Percentiles rank a stretch among this genome's conserved stretches.
These are phyloP conservation scores for Cercospora nicotianae DNA, from an alignment of 2,329 filamentous ascomycete genomes.

Conservation along the genomic window DNA sequence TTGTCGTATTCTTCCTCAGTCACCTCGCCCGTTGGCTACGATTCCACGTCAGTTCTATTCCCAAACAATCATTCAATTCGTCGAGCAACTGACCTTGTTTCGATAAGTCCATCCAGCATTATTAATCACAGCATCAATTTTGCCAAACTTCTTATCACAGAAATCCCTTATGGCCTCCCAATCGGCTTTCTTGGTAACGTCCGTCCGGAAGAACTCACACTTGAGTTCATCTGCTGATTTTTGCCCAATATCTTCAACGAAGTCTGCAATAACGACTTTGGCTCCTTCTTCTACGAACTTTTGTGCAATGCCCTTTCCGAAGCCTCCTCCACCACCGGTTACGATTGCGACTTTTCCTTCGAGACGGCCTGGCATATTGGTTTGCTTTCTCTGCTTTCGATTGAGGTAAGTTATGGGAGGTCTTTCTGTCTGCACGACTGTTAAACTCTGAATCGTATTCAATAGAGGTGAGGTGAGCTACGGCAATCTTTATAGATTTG, in stretches of 20 bases:
- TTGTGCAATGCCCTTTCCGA: conserved; percentile 62
- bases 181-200: conserved; percentile 56
- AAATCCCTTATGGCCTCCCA: conserved; percentile 55
- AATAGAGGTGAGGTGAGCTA: neutral
- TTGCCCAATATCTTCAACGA: conserved; percentile 56
- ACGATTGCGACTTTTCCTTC: conserved; percentile 47
- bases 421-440: neutral
- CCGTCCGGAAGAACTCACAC: conserved; percentile 49
- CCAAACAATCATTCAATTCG: too few species aligned
- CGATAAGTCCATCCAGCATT: conserved; percentile 60
- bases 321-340: conserved; percentile 62
- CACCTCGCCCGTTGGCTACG: conserved; percentile 58
- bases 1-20: conserved; percentile 66
- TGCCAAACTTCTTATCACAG: conserved; percentile 50
- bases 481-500: conserved; percentile 1
- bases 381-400: neutral
- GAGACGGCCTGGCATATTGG: conserved; percentile 23
- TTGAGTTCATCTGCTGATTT: conserved; percentile 51
- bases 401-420: neutral
- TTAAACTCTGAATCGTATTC: neutral
- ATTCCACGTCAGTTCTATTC: neutral
- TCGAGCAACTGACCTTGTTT: conserved; percentile 50
- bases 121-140: conserved; percentile 61
- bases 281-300: conserved; percentile 62
- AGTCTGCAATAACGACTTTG: conserved; percentile 62